Base-by-base conservation (phyloP, 2,329 filamentous ascomycete species). In the Nothophaeocryptopus gaeumannii region DNA sequence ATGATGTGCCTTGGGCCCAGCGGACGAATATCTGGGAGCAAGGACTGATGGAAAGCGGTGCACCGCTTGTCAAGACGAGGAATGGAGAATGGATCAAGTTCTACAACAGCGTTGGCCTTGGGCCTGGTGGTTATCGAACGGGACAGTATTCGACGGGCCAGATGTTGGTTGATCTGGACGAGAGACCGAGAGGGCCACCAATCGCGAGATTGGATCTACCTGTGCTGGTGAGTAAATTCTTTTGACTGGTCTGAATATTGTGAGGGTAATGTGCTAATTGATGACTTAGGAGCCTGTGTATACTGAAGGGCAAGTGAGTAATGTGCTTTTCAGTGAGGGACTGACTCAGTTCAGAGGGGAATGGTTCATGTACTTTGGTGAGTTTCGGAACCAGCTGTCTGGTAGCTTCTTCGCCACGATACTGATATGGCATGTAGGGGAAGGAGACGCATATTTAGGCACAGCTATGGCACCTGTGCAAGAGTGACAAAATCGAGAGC, bases 341-440 rank as follows among this genome's bases (percentile, higher is more conserved):
- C 45, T 67, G 43, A 64, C 67, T 14, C 64, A 68, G 43, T 67
- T 65, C 39, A 57, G 59, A 37, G 63, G 64, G 3, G 58, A 63
- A 39, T 68, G 64, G 65, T 62, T 62, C 20, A 45, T 67, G 50
- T 67, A 67, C 46, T 67, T 63, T 53, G 65, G 65, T 11, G 55
- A 63, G 40, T 26, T 7, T 26, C 20, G 20, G 4, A 7, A 26
- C 20, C 4, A 26, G 20, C 7, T 26, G 20, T 4, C 4, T 4
- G 20, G 20, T 26, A 26, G 3, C 20, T 26, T 26, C 20, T 26
- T 26, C 4, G 20, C 20, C 20, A 26, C 20, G 20, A 4, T 26
- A 26, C 20, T 26, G 20, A 26, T 7, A 26, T 26, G 20, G 20
- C 20, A 65, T 51, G 64, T 60, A 51, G 63, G 64, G 8, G 54